These are phyloP conservation scores for Metschnikowia baotianmanensis DNA, from an alignment of 805 yeast genomes.

Conservation along the genomic window DNA sequence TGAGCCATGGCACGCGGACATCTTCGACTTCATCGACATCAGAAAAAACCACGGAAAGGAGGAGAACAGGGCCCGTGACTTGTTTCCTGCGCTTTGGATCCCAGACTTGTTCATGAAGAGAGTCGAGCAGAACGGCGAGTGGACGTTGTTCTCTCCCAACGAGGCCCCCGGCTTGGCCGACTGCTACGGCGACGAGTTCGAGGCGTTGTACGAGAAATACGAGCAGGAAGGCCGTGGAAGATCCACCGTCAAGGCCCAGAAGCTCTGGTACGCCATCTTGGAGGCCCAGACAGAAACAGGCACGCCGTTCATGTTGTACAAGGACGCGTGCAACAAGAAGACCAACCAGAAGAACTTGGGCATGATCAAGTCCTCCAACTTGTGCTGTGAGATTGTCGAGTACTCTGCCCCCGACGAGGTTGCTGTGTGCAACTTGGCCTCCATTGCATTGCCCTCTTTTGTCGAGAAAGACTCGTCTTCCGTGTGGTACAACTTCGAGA, in stretches of 20 bases:
- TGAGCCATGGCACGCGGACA: conserved; percentile 65
- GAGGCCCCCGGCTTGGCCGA: conserved; percentile 58
- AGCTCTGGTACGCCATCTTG: conserved; percentile 58
- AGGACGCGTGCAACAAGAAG: conserved; percentile 59
- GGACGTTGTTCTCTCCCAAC: conserved; percentile 61
- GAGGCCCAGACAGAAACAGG: conserved; percentile 67
- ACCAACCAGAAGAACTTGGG: conserved; percentile 62
- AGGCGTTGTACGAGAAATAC: conserved; percentile 48
- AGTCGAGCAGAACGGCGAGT: conserved; percentile 52
- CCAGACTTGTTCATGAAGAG: conserved; percentile 62
- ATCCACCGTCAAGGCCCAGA: conserved; percentile 53
- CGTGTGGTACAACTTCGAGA: conserved; percentile 53
- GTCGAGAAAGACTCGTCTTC: conserved; percentile 43
- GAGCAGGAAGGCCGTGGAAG: conserved; percentile 52
- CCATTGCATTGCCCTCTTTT: conserved; percentile 57
- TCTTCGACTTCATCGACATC: conserved; percentile 56
- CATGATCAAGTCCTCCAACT: conserved; percentile 56
- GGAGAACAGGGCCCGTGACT: conserved; percentile 61
- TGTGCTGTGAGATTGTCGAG: conserved; percentile 64
- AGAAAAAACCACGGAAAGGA: conserved; percentile 65
- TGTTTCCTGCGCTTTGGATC: conserved; percentile 63
- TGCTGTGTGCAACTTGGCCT: conserved; percentile 62
- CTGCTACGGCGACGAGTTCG: conserved; percentile 55
- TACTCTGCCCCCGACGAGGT: conserved; percentile 57
- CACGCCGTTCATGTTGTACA: conserved; percentile 62